Conservation (phyloP, 805 yeast genomes). For the Lachancea dasiensis region DNA sequence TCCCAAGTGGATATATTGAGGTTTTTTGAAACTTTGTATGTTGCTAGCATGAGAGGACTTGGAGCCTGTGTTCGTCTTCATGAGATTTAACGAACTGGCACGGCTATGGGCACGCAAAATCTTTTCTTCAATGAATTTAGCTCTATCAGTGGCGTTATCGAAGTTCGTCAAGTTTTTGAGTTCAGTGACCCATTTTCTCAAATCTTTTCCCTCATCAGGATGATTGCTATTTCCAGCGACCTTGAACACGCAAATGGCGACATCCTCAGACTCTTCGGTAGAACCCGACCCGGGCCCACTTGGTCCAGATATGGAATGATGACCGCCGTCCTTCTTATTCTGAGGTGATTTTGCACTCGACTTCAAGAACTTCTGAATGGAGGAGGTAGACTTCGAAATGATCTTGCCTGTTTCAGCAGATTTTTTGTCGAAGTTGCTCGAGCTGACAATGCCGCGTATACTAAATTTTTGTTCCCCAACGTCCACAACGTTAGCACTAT, state of each 20-base stretch:
- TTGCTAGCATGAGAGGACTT: not conserved
- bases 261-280: slow-evolving; percentile 12
- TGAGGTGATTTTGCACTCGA: slow-evolving; percentile 11
- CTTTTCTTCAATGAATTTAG: slow-evolving; percentile 39
- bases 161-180: slow-evolving; percentile 46
- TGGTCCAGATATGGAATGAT: slow-evolving; percentile 1
- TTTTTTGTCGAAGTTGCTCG: slow-evolving; percentile 17
- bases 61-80: slow-evolving; percentile 6
- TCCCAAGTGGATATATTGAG: slow-evolving; percentile 25
- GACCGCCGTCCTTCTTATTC: slow-evolving; percentile 6
- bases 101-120: slow-evolving; percentile 20
- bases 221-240: slow-evolving; percentile 31
- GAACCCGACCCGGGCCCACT: slow-evolving; percentile 5
- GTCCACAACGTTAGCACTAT: slow-evolving; percentile 31
- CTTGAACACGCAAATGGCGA: slow-evolving; percentile 27
- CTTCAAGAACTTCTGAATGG: slow-evolving; percentile 19
- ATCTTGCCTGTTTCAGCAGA: slow-evolving; percentile 18
- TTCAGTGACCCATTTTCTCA: slow-evolving; percentile 50
- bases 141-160: slow-evolving; percentile 44
- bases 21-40: slow-evolving; percentile 12
- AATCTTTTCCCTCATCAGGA: slow-evolving; percentile 40
- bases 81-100: slow-evolving; percentile 8
- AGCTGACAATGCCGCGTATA: slow-evolving; percentile 32
- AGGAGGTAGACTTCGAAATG: slow-evolving; percentile 16
- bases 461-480: slow-evolving; percentile 37